Evolutionary conservation across 306 rosid genomes (phyloP), one percentile per base, ranked within the genome.

Genomic region (Pyrus bretschneideri): DNA sequence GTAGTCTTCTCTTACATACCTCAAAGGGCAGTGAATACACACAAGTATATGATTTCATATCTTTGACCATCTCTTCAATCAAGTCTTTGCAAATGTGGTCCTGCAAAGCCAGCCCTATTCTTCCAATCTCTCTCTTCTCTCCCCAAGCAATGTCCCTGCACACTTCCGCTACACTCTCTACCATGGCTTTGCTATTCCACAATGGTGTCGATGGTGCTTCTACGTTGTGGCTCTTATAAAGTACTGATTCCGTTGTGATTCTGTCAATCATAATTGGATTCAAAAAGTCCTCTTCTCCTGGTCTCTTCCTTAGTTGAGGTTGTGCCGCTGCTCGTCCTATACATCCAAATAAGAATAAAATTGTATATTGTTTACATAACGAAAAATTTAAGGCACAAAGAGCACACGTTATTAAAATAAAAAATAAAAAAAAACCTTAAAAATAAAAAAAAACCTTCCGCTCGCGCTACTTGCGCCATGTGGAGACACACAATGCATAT

Each of bases 31-130:
- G 83, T 22, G 93, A 70, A 79, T 78, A 71, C 76, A 71, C 76
- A 62, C 25, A 42, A 67, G 30, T 33, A 17, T 18, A 7, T 40
- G 55, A 49, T 14, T 85, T 71, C 79, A 91, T 82, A 70, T 91
- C 98, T 21, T 71, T 58, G 71, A 91, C 76, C 55, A 85, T 77
- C 62, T 94, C 98, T 58, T 88, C 88, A 66, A 91, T 83, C 86
- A 94, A 86, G 79, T 88, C 96, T 76, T 82, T 89, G 91, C 76
- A 91, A 14, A 94, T 90, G 33, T 72, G 83, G 74, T 94, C 94
- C 38, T 94, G 98, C 74, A 94, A 84, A 85, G 91, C 90, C 76
- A 91, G 57, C 18, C 93, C 91, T 78, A 94, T 91, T 88, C 89
- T 90, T 75, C 94, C 96, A 71, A 86, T 61, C 72, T 91, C 95